Evolutionary conservation across 441 rosid genomes (phyloP).

Genomic region (Croton setiger): DNA sequence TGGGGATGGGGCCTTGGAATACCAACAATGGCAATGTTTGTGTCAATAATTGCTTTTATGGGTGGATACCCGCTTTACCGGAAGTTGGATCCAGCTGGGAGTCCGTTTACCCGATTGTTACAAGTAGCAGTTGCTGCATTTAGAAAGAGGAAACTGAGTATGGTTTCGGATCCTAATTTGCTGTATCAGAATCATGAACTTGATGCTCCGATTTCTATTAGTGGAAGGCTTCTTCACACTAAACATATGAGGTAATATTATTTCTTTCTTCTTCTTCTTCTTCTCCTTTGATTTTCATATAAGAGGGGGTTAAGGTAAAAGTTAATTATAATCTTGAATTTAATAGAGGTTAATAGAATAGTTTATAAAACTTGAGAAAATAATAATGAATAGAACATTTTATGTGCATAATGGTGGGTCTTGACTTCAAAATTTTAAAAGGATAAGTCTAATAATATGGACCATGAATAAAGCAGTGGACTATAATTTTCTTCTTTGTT

Average conservation of each 20-base stretch:
- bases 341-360: no score
- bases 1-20: constrained; percentile 95
- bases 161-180: constrained; percentile 43
- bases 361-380: no score
- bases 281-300: no score
- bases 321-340: no score
- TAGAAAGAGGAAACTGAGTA: constrained; percentile 54
- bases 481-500: no score
- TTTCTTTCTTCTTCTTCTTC: no score
- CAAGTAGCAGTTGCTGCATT: constrained; percentile 70
- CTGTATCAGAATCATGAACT: constrained; percentile 67
- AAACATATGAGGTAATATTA: constrained; percentile 48
- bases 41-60: constrained; percentile 55
- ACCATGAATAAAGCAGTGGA: no score
- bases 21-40: constrained; percentile 72
- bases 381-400: no score
- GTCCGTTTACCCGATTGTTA: constrained; percentile 82
- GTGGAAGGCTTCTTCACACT: constrained; percentile 64
- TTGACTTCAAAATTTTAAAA: no score
- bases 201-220: constrained; percentile 69
- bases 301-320: no score
- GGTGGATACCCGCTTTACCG: constrained; percentile 70
- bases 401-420: no score
- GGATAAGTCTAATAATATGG: no score
- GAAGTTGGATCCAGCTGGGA: constrained; percentile 70